Evolutionary conservation across 192 early-diverging fungal species (phyloP).

Genomic region (Thamnidium elegans): DNA sequence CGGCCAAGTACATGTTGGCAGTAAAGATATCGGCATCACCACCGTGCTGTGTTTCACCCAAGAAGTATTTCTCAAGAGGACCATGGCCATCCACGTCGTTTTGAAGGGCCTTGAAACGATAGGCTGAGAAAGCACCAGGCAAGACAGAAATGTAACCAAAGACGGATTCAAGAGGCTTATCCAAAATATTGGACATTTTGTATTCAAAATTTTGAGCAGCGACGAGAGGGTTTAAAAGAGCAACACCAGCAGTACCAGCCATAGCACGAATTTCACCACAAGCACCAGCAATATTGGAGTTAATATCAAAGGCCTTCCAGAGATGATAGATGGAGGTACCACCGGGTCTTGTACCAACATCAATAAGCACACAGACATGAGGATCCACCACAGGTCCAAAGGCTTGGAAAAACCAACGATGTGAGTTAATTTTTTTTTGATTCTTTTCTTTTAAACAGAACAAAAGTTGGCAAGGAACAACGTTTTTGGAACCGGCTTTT

Average conservation of each 20-base stretch:
- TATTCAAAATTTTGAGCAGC: conserved; percentile 85
- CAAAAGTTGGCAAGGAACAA: conserved; percentile 74
- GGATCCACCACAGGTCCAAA: conserved; percentile 57
- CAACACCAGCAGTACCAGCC: conserved; percentile 47
- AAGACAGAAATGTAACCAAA: conserved; percentile 85
- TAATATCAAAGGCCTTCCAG: conserved; percentile 79
- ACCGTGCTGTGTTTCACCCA: conserved; percentile 66
- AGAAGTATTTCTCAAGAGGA: conserved; percentile 72
- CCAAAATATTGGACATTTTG: conserved; percentile 74
- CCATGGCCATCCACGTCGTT: conserved; percentile 51
- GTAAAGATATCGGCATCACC: conserved; percentile 61
- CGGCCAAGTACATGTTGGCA: conserved; percentile 66
- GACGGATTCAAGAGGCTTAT: conserved; percentile 76
- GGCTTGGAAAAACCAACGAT: conserved; percentile 71
- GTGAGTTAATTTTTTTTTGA: conserved; percentile 86
- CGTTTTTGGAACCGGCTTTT: conserved; percentile 50
- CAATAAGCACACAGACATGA: conserved; percentile 61
- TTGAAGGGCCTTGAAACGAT: conserved; percentile 69
- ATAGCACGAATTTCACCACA: conserved; percentile 81
- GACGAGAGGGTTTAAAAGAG: conserved; percentile 69
- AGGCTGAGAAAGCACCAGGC: conserved; percentile 82
- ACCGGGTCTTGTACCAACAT: conserved; percentile 81
- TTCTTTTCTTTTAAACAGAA: conserved; percentile 94
- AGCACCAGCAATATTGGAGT: conserved; percentile 72
- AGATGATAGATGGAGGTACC: conserved; percentile 67